Evolutionary conservation across 345 rosid species (phyloP).

Genomic region (Rubroshorea leprosula): DNA sequence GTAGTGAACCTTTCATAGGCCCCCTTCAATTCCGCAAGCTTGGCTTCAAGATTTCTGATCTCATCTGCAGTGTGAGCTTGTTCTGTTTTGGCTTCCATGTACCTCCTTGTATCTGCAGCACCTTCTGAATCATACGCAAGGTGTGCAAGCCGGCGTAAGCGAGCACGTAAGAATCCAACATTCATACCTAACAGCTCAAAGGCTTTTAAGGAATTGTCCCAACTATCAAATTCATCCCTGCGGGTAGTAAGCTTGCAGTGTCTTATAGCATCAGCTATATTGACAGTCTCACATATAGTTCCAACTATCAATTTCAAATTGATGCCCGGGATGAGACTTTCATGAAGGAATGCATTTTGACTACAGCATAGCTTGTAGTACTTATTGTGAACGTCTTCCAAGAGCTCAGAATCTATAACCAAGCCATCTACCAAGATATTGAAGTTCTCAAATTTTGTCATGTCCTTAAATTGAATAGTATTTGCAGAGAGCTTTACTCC

Average conservation of each 20-base stretch:
- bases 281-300: constrained; percentile 5
- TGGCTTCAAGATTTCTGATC: constrained; percentile 42
- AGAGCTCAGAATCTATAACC: constrained; percentile 44
- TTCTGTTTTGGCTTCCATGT: constrained; percentile 44
- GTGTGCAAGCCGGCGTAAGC: constrained; percentile 28
- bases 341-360: constrained; percentile 58
- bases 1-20: constrained; percentile 26
- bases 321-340: constrained; percentile 39
- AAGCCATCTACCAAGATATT: constrained; percentile 42
- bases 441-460: constrained; percentile 39
- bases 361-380: constrained; percentile 57
- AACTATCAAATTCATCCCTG: constrained; percentile 9
- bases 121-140: constrained; percentile 49
- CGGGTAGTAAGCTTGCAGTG: constrained; percentile 15
- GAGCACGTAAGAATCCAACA: constrained; percentile 15
- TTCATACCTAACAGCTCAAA: constrained; percentile 25
- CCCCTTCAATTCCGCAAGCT: constrained; percentile 46
- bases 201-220: constrained; percentile 24
- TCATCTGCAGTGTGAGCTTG: constrained; percentile 28
- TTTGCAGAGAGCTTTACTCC: constrained; percentile 38
- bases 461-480: constrained; percentile 35
- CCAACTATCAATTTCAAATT: constrained; percentile 31
- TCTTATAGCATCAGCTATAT: constrained; percentile 31
- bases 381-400: constrained; percentile 41
- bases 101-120: constrained; percentile 43